These are phyloP conservation scores for Cutaneotrichosporon mucoides DNA, from an alignment of 1,284 basidiomycete genomes.

Conservation along the genomic window DNA sequence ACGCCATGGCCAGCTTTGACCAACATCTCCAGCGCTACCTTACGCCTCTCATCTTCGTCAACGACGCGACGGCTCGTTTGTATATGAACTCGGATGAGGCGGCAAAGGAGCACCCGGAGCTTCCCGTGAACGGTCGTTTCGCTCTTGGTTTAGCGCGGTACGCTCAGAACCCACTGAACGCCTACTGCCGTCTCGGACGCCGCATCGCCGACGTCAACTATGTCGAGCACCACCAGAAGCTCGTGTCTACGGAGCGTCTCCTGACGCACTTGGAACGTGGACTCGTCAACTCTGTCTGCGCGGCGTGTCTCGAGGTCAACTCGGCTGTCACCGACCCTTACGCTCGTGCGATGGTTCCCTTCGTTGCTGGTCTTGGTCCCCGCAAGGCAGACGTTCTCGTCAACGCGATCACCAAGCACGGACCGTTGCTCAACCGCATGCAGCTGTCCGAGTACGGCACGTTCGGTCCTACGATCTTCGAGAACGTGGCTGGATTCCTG, in stretches of 20 bases:
- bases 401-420: constrained; percentile 71
- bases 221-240: constrained; percentile 78
- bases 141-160: constrained; percentile 93
- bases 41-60: constrained; percentile 75
- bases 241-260: constrained; percentile 70
- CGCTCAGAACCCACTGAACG: constrained; percentile 87
- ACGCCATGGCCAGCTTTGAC: constrained; percentile 32
- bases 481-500: constrained; percentile 87
- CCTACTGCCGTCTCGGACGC: constrained; percentile 78
- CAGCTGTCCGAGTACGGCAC: constrained; percentile 70
- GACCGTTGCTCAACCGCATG: constrained; percentile 73
- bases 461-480: constrained; percentile 78
- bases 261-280: constrained; percentile 76
- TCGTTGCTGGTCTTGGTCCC: constrained; percentile 89
- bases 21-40: constrained; percentile 24
- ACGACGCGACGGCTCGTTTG: constrained; percentile 88
- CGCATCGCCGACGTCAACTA: constrained; percentile 78
- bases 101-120: constrained; percentile 74
- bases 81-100: constrained; percentile 90
- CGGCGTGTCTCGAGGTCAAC: constrained; percentile 94
- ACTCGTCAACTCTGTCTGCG: constrained; percentile 84
- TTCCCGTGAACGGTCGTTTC: constrained; percentile 81
- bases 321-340: constrained; percentile 81
- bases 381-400: constrained; percentile 85
- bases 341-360: constrained; percentile 81